A percentile compares a stretch with the other conserved stretches of the same genome.
Conservation (phyloP, 208 protist genomes). For the Leishmania gerbilli region DNA sequence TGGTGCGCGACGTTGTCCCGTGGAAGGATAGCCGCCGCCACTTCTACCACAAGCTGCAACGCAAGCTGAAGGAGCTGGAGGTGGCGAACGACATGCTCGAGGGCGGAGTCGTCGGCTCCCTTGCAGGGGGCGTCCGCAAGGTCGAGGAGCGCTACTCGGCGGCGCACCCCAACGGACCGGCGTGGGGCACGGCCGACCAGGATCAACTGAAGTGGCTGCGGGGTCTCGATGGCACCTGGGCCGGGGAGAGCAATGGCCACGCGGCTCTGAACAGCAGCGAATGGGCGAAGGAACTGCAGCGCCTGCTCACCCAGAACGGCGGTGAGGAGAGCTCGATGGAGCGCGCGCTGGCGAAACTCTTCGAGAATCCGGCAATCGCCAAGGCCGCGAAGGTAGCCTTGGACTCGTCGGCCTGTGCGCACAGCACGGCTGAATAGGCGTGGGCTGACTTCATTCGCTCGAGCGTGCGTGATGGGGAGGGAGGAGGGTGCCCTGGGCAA, state of each 20-base stretch:
- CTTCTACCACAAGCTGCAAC: slow-evolving; percentile 93
- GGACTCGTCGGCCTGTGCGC: not conserved
- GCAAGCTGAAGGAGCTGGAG: slow-evolving; percentile 88
- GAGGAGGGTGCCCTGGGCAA: not conserved
- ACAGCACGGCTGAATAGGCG: not conserved
- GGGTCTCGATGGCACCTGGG: slow-evolving; percentile 20
- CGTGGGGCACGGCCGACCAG: slow-evolving; percentile 45
- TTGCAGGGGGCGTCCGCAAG: slow-evolving; percentile 44
- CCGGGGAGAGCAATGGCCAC: slow-evolving; percentile 4
- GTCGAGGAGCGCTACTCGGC: slow-evolving; percentile 48
- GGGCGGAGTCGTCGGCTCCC: slow-evolving; percentile 16
- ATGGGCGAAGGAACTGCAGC: slow-evolving; percentile 21
- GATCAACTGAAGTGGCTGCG: slow-evolving; percentile 56
- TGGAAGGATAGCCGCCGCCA: slow-evolving; percentile 91
- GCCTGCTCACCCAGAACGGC: slow-evolving; percentile 19
- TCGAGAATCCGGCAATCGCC: slow-evolving; percentile 46
- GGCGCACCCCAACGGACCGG: slow-evolving; percentile 28
- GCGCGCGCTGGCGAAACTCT: slow-evolving; percentile 48
- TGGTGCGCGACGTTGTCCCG: slow-evolving; percentile 88
- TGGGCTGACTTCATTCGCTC: not conserved
- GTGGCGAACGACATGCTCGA: slow-evolving; percentile 67
- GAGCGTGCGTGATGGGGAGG: not conserved
- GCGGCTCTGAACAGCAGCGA: slow-evolving; percentile 4
- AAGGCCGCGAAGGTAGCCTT: slow-evolving; percentile 21
- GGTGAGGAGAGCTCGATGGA: slow-evolving; percentile 32